phyloP scores from a whole-genome alignment of 495 filamentous ascomycete species.

The Daldinia concentrica region DNA sequence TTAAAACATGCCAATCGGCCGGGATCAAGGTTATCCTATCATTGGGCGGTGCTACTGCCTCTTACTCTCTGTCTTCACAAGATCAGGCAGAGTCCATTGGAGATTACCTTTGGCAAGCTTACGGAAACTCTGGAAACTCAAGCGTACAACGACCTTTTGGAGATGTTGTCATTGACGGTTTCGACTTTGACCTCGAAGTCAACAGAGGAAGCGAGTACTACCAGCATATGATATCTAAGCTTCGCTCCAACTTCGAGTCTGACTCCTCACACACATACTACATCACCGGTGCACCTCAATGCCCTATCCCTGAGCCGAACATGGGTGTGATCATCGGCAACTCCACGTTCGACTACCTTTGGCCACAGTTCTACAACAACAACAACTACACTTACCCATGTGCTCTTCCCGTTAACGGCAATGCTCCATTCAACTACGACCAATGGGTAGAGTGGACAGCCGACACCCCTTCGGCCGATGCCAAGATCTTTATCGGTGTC shows the following conservation, averaged over 20 bases:
- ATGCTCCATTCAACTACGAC: slow-evolving; percentile 53
- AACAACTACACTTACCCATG: slow-evolving; percentile 48
- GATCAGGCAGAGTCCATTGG: slow-evolving; percentile 58
- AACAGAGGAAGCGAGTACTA: slow-evolving; percentile 53
- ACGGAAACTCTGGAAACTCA: slow-evolving; percentile 54
- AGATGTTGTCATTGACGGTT: slow-evolving; percentile 62
- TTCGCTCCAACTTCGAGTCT: slow-evolving; percentile 58
- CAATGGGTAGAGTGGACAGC: slow-evolving; percentile 57
- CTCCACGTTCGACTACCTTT: slow-evolving; percentile 57
- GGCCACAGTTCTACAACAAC: slow-evolving; percentile 60
- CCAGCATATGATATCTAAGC: slow-evolving; percentile 53
- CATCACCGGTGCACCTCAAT: slow-evolving; percentile 67
- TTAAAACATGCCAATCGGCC: slow-evolving; percentile 59
- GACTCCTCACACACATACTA: slow-evolving; percentile 59
- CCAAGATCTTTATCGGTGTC: slow-evolving; percentile 62
- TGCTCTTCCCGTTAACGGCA: slow-evolving; percentile 47
- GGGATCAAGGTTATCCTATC: slow-evolving; percentile 62
- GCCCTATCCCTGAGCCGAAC: slow-evolving; percentile 62
- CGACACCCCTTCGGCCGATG: slow-evolving; percentile 48
- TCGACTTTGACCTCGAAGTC: slow-evolving; percentile 66
- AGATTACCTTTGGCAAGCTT: slow-evolving; percentile 62
- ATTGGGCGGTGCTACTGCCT: slow-evolving; percentile 56
- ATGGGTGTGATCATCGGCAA: slow-evolving; percentile 62
- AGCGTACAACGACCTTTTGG: slow-evolving; percentile 59
- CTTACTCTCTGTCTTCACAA: slow-evolving; percentile 52